Evolutionary conservation across 2,329 filamentous ascomycete species (phyloP).

Genomic region (Cordyceps tenuipes): DNA sequence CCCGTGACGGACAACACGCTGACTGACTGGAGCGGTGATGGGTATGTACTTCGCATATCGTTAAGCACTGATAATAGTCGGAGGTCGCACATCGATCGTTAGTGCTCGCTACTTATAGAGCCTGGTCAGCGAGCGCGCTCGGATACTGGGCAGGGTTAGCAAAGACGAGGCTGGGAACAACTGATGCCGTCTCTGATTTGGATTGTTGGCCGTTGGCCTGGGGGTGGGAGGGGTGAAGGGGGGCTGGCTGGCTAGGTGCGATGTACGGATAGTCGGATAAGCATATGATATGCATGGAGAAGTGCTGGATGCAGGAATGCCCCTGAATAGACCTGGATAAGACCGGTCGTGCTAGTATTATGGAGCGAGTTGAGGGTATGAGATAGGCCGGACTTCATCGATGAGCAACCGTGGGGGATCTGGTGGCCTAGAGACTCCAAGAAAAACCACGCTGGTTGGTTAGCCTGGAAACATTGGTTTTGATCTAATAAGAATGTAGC

Average conservation of each 20-base stretch:
- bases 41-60: not conserved
- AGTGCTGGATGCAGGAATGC: no score
- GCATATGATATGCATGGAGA: no score
- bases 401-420: not conserved
- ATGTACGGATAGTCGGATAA: no score
- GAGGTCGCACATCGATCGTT: constrained; percentile 2
- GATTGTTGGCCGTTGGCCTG: not conserved
- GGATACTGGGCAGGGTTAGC: not conserved
- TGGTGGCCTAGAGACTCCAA: not conserved
- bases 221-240: no score
- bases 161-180: not conserved
- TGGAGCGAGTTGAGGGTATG: no score
- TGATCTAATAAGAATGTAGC: no score
- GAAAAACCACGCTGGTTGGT: not conserved
- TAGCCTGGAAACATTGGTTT: no score
- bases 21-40: not conserved
- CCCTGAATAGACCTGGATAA: not conserved
- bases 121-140: not conserved
- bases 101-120: not conserved
- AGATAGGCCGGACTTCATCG: not conserved
- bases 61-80: not conserved
- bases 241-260: not conserved
- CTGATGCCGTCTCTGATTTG: not conserved
- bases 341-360: not conserved
- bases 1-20: not conserved